Conservation (phyloP, 2,329 filamentous ascomycete genomes). For the Aspergillus udagawae region DNA sequence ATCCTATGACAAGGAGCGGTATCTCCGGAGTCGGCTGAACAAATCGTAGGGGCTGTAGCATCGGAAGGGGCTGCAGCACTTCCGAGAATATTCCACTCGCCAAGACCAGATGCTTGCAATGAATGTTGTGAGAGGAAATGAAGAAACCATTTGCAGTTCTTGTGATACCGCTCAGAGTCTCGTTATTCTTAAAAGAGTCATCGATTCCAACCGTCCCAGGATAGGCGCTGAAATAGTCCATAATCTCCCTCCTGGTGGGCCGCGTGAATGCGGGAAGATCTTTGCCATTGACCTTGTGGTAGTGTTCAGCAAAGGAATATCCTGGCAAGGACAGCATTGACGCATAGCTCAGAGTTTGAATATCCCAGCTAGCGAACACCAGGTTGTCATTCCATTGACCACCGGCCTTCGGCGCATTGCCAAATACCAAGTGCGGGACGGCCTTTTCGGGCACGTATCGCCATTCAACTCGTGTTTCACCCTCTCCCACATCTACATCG, state of each 20-base stretch:
- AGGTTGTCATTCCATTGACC: constrained; percentile 59
- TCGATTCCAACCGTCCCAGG: constrained; percentile 51
- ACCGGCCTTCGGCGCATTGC: constrained; percentile 48
- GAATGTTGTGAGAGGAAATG: constrained; percentile 49
- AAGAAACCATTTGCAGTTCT: constrained; percentile 46
- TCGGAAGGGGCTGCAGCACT: constrained; percentile 48
- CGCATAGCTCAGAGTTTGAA: constrained; percentile 59
- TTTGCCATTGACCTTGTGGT: constrained; percentile 39
- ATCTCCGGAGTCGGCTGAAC: constrained; percentile 22
- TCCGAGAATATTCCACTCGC: constrained; percentile 58
- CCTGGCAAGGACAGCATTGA: constrained; percentile 59
- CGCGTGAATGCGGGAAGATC: constrained; percentile 50
- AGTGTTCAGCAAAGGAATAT: constrained; percentile 55
- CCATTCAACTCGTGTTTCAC: constrained; percentile 53
- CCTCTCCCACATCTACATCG: constrained; percentile 52
- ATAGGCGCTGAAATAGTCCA: constrained; percentile 54
- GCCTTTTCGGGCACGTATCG: constrained; percentile 47
- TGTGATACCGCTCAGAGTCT: constrained; percentile 42
- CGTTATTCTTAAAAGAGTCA: constrained; percentile 43
- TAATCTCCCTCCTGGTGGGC: constrained; percentile 52
- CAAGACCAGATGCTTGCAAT: constrained; percentile 54
- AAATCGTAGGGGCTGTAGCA: constrained; percentile 45
- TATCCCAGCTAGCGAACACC: constrained; percentile 50
- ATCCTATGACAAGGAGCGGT: constrained; percentile 56
- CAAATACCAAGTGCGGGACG: constrained; percentile 53